phyloP scores from a whole-genome alignment of 768 basidiomycete genomes.

The Tricholoma sp. region DNA sequence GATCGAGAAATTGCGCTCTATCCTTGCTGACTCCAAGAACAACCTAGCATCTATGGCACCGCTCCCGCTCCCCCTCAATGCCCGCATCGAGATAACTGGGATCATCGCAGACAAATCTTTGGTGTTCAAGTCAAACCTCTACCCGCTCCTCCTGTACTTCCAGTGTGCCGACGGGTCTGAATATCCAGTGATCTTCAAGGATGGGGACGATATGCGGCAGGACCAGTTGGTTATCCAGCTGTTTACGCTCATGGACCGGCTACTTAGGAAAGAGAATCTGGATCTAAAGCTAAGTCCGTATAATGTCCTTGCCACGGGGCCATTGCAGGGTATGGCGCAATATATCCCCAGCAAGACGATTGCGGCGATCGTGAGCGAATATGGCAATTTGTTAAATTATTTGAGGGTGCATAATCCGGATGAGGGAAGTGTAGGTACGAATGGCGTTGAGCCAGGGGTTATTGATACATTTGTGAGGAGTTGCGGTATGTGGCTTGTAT shows the following conservation, averaged over 20 bases:
- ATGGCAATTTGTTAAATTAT: constrained; percentile 84
- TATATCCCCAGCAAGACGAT: constrained; percentile 96
- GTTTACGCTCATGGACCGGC: constrained; percentile 96
- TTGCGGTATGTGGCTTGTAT: constrained; percentile 64
- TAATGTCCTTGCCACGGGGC: constrained; percentile 88
- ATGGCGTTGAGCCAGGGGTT: constrained; percentile 90
- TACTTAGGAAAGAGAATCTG: constrained; percentile 90
- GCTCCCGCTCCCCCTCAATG: constrained; percentile 87
- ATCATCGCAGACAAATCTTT: constrained; percentile 90
- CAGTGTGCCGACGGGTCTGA: constrained; percentile 79
- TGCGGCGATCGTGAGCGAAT: constrained; percentile 90
- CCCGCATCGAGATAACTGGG: constrained; percentile 77
- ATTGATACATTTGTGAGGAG: constrained; percentile 96
- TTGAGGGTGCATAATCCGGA: constrained; percentile 83
- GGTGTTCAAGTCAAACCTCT: constrained; percentile 96
- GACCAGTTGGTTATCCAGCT: constrained; percentile 97
- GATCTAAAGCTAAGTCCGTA: constrained; percentile 91
- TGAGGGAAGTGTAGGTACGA: constrained; percentile 91
- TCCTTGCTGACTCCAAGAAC: constrained; percentile 82
- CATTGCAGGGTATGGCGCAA: constrained; percentile 91
- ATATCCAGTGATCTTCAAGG: constrained; percentile 97
- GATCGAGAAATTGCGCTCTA: constrained; percentile 89
- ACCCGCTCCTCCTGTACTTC: constrained; percentile 87
- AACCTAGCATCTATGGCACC: constrained; percentile 73
- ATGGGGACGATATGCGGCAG: constrained; percentile 97